Percentiles rank a stretch among this genome's conserved stretches.
These are phyloP conservation scores for Pholiota adiposa DNA, from an alignment of 1,284 basidiomycete genomes.

Conservation along the genomic window DNA sequence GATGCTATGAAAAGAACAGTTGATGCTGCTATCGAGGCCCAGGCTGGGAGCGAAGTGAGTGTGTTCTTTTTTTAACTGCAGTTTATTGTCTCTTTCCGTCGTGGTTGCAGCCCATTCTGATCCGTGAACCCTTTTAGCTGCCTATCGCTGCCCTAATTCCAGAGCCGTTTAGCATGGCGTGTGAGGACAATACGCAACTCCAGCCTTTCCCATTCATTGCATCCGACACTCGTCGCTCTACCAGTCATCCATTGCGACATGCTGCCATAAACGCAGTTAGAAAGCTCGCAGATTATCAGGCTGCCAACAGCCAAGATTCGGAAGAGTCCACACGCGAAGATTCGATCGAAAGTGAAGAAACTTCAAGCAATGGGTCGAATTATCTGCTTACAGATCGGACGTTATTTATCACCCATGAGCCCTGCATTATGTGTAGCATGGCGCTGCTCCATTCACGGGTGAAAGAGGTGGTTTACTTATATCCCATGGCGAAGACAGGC, in stretches of 20 bases:
- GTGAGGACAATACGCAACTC: constrained; percentile 24
- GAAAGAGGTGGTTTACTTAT: constrained; percentile 78
- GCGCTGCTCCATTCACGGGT: constrained; percentile 90
- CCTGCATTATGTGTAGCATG: constrained; percentile 97
- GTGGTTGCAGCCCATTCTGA: neutral
- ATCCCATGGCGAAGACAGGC: constrained; percentile 73
- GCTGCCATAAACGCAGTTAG: constrained; percentile 81
- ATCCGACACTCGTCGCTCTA: constrained; percentile 71
- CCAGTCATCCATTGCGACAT: constrained; percentile 81
- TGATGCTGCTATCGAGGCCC: constrained; percentile 53
- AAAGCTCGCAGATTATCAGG: constrained; percentile 62
- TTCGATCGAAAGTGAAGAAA: constrained; percentile 18
- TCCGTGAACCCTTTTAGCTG: constrained; percentile 46
- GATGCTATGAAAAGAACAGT: constrained; percentile 65
- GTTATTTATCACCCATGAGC: constrained; percentile 91
- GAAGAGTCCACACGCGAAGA: constrained; percentile 11
- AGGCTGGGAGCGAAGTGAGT: constrained; percentile 49
- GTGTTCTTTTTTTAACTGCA: constrained; percentile 19
- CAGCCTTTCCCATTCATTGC: constrained; percentile 52
- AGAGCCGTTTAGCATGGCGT: constrained; percentile 48
- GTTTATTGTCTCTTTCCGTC: neutral
- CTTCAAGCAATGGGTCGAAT: constrained; percentile 64
- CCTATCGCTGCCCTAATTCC: constrained; percentile 82
- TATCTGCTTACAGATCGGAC: constrained; percentile 86
- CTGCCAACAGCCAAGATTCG: constrained; percentile 23